Conservation (phyloP, 305 asterid species). For the Solanum hybrid region DNA sequence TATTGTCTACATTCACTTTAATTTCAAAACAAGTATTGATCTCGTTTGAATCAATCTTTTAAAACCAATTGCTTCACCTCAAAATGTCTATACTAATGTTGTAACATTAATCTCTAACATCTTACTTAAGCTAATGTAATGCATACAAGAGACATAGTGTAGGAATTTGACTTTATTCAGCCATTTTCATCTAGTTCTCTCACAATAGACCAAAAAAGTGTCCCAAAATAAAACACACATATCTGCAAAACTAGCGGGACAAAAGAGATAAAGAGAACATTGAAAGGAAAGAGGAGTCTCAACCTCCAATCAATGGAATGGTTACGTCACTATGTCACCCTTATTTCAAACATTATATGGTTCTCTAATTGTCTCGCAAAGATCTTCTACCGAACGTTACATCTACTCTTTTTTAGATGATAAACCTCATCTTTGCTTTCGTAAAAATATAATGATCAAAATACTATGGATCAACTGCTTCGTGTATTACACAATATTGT, state of each 20-base stretch:
- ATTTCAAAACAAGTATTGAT: background rate
- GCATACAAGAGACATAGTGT: background rate
- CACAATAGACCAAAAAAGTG: background rate
- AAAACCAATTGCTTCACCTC: background rate
- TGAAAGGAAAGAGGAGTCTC: background rate
- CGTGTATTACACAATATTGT: background rate
- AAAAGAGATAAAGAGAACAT: no score
- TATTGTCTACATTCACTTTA: no score
- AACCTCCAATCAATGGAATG: background rate
- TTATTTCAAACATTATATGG: background rate
- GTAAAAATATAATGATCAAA: background rate
- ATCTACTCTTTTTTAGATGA: background rate
- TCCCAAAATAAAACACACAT: background rate
- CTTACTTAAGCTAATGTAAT: background rate
- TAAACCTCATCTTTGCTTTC: background rate
- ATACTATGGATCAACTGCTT: background rate
- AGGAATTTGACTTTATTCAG: background rate
- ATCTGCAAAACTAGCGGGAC: background rate
- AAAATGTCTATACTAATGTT: background rate
- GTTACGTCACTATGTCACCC: background rate
- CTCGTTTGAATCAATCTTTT: background rate
- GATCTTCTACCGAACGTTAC: background rate
- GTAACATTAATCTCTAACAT: background rate
- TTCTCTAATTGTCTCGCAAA: background rate
- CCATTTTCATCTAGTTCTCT: background rate